These are phyloP conservation scores for Amanita jacksonii DNA, from an alignment of 768 basidiomycete species.

Conservation along the genomic window DNA sequence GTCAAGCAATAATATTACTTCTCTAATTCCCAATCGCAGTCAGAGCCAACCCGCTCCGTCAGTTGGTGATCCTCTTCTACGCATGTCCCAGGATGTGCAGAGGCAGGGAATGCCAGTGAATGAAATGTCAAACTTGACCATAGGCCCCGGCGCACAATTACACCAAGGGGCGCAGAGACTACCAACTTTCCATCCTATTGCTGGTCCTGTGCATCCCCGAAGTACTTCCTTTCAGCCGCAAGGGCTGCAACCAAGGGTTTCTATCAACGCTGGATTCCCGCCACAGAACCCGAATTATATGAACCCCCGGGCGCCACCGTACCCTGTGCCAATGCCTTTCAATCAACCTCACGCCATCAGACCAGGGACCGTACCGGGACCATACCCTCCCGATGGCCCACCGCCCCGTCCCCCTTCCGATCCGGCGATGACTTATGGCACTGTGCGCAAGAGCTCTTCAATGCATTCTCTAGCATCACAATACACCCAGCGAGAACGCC, in stretches of 20 bases:
- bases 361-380: background rate
- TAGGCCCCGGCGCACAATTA: constrained; percentile 21
- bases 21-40: no score
- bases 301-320: background rate
- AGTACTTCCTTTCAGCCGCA: constrained; percentile 8
- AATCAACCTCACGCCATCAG: background rate
- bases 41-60: background rate
- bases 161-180: constrained; percentile 19
- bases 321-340: background rate
- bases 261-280: background rate
- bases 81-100: background rate
- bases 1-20: background rate
- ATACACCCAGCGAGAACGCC: constrained; percentile 35
- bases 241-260: background rate
- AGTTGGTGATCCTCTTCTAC: background rate
- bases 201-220: constrained; percentile 13
- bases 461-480: constrained; percentile 47
- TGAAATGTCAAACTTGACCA: constrained; percentile 14
- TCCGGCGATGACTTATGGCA: constrained; percentile 24
- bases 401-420: constrained; percentile 40
- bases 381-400: background rate
- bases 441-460: constrained; percentile 45
- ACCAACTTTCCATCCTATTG: constrained; percentile 16
- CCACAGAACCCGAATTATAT: background rate
- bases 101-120: constrained; percentile 4